Conservation (phyloP, 148 eudicot genomes). For the Heliamphora exappendiculata region DNA sequence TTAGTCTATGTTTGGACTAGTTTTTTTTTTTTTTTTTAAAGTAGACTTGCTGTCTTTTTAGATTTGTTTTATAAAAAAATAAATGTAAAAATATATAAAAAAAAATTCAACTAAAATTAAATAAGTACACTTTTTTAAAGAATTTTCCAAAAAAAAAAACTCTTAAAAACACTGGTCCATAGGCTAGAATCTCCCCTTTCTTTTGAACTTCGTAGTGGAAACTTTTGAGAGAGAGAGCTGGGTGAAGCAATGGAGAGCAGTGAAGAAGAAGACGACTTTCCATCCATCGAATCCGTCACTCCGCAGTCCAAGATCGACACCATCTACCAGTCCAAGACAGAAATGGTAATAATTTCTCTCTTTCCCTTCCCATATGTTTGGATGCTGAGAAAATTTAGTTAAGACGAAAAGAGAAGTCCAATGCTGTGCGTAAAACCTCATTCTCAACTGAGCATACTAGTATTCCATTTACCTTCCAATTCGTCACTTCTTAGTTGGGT, state of each 20-base stretch:
- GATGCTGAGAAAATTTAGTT: not conserved
- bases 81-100: too few species aligned
- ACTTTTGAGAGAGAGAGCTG: not conserved
- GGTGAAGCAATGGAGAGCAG: conserved; percentile 68
- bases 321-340: conserved; percentile 72
- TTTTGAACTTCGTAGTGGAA: too few species aligned
- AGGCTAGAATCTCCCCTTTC: too few species aligned
- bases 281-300: conserved; percentile 77
- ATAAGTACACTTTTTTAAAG: too few species aligned
- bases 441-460: not conserved
- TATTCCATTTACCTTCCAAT: not conserved
- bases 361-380: not conserved
- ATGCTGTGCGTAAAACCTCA: not conserved
- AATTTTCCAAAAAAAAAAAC: too few species aligned
- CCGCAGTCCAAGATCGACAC: conserved; percentile 92
- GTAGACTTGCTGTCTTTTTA: too few species aligned
- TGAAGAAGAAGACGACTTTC: conserved; percentile 90
- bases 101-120: too few species aligned
- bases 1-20: too few species aligned
- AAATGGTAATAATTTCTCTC: conserved; percentile 44
- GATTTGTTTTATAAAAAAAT: too few species aligned
- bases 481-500: too few species aligned
- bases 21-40: too few species aligned
- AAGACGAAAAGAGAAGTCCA: not conserved
- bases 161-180: too few species aligned